A percentile compares a stretch with the other conserved stretches of the same genome.
These are phyloP conservation scores for Vanderwaltozyma yarrowii DNA, from an alignment of 805 yeast genomes.

Conservation along the genomic window DNA sequence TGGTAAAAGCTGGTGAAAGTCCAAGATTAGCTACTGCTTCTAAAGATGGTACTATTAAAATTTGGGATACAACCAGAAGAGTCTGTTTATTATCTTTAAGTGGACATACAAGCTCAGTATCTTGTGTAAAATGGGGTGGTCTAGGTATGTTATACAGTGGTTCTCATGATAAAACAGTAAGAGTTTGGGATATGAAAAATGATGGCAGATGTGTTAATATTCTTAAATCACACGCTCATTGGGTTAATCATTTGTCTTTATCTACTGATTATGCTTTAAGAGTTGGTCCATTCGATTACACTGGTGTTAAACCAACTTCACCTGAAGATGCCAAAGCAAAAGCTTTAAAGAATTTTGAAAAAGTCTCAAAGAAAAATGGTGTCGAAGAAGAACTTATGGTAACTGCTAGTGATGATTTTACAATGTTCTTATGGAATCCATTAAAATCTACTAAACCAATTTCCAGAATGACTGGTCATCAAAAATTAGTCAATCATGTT, in stretches of 20 bases:
- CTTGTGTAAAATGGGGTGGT: slow-evolving; percentile 98
- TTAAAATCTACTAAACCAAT: slow-evolving; percentile 69
- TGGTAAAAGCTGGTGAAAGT: slow-evolving; percentile 51
- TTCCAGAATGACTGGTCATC: slow-evolving; percentile 95
- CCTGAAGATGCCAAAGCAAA: slow-evolving; percentile 38
- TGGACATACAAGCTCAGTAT: slow-evolving; percentile 83
- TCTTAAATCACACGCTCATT: slow-evolving; percentile 85
- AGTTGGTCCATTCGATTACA: slow-evolving; percentile 81
- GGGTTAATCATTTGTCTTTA: slow-evolving; percentile 91
- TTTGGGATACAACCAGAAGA: slow-evolving; percentile 79
- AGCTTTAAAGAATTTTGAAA: slow-evolving; percentile 45
- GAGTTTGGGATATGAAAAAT: slow-evolving; percentile 73
- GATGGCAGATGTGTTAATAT: slow-evolving; percentile 72
- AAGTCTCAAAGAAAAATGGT: slow-evolving; percentile 46
- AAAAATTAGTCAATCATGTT: slow-evolving; percentile 91
- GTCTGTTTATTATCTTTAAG: slow-evolving; percentile 59
- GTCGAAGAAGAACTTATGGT: slow-evolving; percentile 76
- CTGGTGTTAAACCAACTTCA: slow-evolving; percentile 35
- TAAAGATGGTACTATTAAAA: slow-evolving; percentile 78
- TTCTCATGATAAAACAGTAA: slow-evolving; percentile 90
- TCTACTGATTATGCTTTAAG: slow-evolving; percentile 85
- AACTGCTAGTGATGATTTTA: slow-evolving; percentile 94
- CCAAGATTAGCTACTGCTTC: slow-evolving; percentile 80
- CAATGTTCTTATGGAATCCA: slow-evolving; percentile 97
- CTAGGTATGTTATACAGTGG: slow-evolving; percentile 72